Base-by-base conservation (phyloP, 805 yeast genomes). In the Dipodascopsis tothii region DNA sequence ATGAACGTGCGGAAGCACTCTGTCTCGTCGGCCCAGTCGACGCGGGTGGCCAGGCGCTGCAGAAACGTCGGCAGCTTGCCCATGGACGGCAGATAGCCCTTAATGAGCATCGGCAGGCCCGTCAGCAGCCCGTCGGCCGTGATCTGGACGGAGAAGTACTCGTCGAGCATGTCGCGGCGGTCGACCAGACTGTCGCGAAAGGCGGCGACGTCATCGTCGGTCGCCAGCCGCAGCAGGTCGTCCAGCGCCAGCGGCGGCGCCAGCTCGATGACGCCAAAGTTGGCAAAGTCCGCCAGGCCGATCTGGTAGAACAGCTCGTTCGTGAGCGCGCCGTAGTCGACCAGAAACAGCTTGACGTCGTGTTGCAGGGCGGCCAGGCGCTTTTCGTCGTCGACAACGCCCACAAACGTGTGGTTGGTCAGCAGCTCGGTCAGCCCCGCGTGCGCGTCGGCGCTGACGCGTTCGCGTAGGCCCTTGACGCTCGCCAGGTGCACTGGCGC, bases 311-410 rank as follows among this genome's bases (percentile, higher is more conserved):
- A 87, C 43, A 86, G 68, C 49, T 84, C 85, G 47, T 65, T 46
- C 50, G 80, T 68, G 1, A 84, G 59, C 0, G 83, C 71, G 0
- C 81, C 85, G 61, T 86, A 92, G 61, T 90, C 96, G 17, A 90
- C 77, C 20, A 92, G 63, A 58, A 74, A 81, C 11, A 92, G 66
- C 45, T 78, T 77, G 5, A 87, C 81, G 54, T 81, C 95, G 58
- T 79, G 74, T 60, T 92, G 98, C 35, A 90, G 69, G n/a, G 95
- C 82, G 11, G 83, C 80, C 18, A 90, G 66, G 35, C 96, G 66
- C 48, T 77, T 73, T 9, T 63, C 58, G 7, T 73, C 73, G 59
- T 90, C 97, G 1, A 84, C 88, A 2, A 90, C 64, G 0, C 98
- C 98, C 5, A 92, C 81, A 57, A 73, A 84, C 0, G 81, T 75